phyloP scores from a whole-genome alignment of 2,329 filamentous ascomycete genomes.

The Orbilia oligospora region DNA sequence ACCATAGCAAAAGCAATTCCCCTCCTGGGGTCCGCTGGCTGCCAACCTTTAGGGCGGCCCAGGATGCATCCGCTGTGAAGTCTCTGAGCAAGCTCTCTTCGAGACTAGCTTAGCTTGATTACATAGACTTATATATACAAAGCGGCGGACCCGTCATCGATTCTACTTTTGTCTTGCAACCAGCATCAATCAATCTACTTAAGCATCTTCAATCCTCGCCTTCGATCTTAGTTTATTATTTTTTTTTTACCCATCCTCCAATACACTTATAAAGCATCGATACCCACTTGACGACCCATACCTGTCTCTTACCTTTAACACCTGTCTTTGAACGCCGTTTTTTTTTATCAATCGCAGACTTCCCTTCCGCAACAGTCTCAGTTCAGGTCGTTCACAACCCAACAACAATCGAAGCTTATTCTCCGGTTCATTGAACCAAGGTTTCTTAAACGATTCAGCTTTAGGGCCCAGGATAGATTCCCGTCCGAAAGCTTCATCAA shows the following conservation, averaged over 20 bases:
- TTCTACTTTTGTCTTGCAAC: slow-evolving; percentile 38
- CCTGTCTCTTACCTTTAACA: slow-evolving; percentile 30
- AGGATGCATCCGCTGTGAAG: slow-evolving; percentile 32
- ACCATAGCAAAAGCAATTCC: slow-evolving; percentile 38
- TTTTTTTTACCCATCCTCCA: slow-evolving; percentile 33
- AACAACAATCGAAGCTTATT: slow-evolving; percentile 34
- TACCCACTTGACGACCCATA: slow-evolving; percentile 47
- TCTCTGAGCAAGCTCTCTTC: slow-evolving; percentile 35
- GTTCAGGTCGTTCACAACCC: slow-evolving; percentile 45
- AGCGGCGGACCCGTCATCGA: slow-evolving; percentile 46
- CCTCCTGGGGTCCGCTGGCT: slow-evolving; percentile 13
- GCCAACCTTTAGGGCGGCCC: slow-evolving; percentile 43
- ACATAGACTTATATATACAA: slow-evolving; percentile 54
- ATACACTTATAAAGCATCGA: slow-evolving; percentile 52
- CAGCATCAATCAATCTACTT: slow-evolving; percentile 44
- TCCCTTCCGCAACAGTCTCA: slow-evolving; percentile 53
- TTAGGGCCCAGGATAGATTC: slow-evolving; percentile 56
- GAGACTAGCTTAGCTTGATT: slow-evolving; percentile 42
- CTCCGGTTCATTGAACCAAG: slow-evolving; percentile 42
- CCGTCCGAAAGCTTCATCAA: slow-evolving; percentile 60
- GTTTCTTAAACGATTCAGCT: slow-evolving; percentile 56
- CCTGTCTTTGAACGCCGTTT: slow-evolving; percentile 35
- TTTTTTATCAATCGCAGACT: slow-evolving; percentile 7
- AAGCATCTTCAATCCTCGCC: slow-evolving; percentile 53
- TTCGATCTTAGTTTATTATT: slow-evolving; percentile 41